phyloP scores from a whole-genome alignment of 75 land plant genomes.

The Selaginella tamariscina region DNA sequence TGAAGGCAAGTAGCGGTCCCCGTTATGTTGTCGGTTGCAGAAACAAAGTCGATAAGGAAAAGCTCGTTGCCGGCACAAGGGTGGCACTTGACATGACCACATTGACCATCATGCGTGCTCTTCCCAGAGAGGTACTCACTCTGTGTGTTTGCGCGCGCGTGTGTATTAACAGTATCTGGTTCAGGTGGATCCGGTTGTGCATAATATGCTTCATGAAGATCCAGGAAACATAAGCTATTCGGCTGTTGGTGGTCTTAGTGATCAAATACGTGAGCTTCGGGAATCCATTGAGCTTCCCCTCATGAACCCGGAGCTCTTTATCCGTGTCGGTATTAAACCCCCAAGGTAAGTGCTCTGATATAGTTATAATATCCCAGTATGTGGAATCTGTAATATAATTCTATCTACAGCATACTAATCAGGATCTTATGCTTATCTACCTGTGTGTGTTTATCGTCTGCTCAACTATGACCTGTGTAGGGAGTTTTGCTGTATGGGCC shows the following conservation, averaged over 20 bases:
- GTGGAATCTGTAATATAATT: too few relatives aligned
- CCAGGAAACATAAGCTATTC: slow-evolving; percentile 10
- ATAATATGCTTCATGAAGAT: slow-evolving; percentile 13
- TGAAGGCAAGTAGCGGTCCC: slow-evolving; percentile 10
- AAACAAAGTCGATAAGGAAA: slow-evolving; percentile 14
- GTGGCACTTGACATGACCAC: slow-evolving; percentile 13
- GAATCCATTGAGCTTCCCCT: slow-evolving; percentile 13
- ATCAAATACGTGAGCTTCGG: slow-evolving; percentile 9
- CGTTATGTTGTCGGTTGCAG: slow-evolving; percentile 16
- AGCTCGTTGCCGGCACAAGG: slow-evolving; percentile 5
- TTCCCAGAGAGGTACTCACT: slow-evolving; percentile 9
- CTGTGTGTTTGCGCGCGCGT: too few relatives aligned
- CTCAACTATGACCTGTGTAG: slow-evolving; percentile 6
- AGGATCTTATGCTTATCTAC: not conserved
- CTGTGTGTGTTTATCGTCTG: not conserved
- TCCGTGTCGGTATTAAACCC: slow-evolving; percentile 11
- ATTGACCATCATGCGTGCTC: slow-evolving; percentile 9
- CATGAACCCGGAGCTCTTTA: slow-evolving; percentile 11
- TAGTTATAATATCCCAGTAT: too few relatives aligned
- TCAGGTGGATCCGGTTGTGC: slow-evolving; percentile 12
- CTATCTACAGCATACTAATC: too few relatives aligned
- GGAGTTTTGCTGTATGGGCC: slow-evolving; percentile 12
- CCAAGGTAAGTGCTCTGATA: not conserved
- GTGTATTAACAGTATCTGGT: not conserved
- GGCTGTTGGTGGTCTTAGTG: slow-evolving; percentile 8